Evolutionary conservation across 169 alveolate genomes (phyloP), one percentile per base, ranked within the genome.

Genomic region (Eimeria maxima): DNA sequence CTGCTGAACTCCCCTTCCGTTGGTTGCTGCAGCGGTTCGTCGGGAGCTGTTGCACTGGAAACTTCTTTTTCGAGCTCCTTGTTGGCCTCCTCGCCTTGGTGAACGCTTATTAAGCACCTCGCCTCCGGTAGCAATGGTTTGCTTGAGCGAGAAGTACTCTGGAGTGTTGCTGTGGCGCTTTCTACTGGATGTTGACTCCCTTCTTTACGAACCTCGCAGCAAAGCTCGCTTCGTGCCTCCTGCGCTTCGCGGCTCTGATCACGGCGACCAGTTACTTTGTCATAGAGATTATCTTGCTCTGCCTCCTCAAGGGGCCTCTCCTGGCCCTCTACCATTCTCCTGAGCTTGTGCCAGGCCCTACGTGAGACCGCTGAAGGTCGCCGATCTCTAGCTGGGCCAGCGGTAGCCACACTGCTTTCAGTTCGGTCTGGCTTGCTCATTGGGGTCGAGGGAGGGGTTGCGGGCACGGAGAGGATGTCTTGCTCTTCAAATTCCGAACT

Each of bases 261-360:
- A 22, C 38, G 63, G 65, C 87, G 60, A 20, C 60, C 60, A n/a
- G 87, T 42, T 29, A 69, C 45, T 29, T 69, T 14, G 47, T 69
- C 80, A 7, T 27, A 14, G 47, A 69, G n/a, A 44, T 69, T 2
- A 10, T 1, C 3, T 27, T 69, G 22, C 38, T 44, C 63, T 42
- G 63, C 60, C 55, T 42, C 87, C 50, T 76, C 87, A 7, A 3
- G 6, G 16, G 24, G 44, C 24, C 33, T 76, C 50, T 76, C 18
- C 87, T 44, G 18, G 63, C n/a, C 63, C 24, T 76, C 87, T 1
- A 44, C 38, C 44, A 44, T 22, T 44, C 60, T 76, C 63, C 60
- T 76, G 4, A 76, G 60, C 60, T 44, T 42, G 63, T 76, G 55
- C 87, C 87, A 76, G 87, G 87, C 60, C 87, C 87, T 76, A 4